Conservation (phyloP, 768 basidiomycete species). For the Lactarius sp. region DNA sequence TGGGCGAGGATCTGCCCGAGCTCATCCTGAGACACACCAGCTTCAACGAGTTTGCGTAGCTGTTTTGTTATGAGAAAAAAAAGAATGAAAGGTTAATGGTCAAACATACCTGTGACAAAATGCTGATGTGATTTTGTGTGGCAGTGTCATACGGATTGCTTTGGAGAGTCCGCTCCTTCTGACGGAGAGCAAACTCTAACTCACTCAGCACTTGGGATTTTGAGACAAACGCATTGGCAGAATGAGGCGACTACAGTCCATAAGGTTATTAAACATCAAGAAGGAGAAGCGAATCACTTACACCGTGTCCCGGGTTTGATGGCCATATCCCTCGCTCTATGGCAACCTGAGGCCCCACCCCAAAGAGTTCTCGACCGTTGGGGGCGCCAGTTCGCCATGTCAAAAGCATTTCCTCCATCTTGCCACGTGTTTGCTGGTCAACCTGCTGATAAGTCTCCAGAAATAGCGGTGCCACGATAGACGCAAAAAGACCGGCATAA, state of each 20-base stretch:
- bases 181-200: conserved; percentile 73
- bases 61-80: conserved; percentile 31
- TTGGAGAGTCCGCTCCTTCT: conserved; percentile 72
- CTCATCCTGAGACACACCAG: conserved; percentile 76
- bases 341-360: conserved; percentile 67
- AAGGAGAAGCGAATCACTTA: conserved; percentile 30
- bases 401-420: conserved; percentile 97
- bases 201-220: conserved; percentile 79
- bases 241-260: conserved; percentile 29
- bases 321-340: conserved; percentile 87
- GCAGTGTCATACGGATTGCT: conserved; percentile 66
- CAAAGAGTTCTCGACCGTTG: conserved; percentile 78
- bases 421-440: conserved; percentile 76
- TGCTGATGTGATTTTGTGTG: conserved; percentile 65
- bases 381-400: conserved; percentile 92
- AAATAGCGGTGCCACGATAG: conserved; percentile 79
- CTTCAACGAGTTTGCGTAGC: conserved; percentile 70
- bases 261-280: not conserved
- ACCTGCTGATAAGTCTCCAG: conserved; percentile 84
- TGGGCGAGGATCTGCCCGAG: conserved; percentile 70
- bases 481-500: conserved; percentile 80
- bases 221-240: conserved; percentile 48
- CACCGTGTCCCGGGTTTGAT: conserved; percentile 36
- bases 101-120: conserved; percentile 71
- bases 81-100: not conserved